Base-by-base conservation (phyloP, 306 rosid species). In the Prunus padus region DNA sequence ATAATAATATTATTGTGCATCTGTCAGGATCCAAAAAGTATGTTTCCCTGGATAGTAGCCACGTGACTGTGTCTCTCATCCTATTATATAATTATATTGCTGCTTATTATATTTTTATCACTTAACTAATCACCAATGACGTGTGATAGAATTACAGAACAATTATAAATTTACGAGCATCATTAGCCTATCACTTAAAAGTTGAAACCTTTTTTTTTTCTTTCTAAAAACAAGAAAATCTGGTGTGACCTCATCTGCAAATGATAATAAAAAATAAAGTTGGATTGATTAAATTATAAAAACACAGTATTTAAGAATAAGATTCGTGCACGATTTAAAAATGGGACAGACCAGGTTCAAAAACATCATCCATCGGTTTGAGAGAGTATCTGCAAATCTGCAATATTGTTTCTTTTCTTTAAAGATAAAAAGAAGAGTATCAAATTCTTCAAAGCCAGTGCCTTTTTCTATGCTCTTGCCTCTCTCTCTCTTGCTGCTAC, bases 1-100 rank as follows among this genome's bases (percentile, higher is more conserved):
- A 23, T 9, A 57, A 5, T 42, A 25, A 23, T 9, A 57, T 12
- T 42, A 23, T 63, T 57, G 11, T 20, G 67, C 67, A 23, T 31
- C 57, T 59, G 77, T 45, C 68, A 60, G 77, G 64, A 59, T 59
- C 13, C 68, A 47, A 8, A 45, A 73, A 73, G 46, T 73, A 45
- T 73, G 77, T 45, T 37, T 23, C 59, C 60, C 51, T 26, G 44
- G 45, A 59, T 42, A 50, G 13, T 12, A 37, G 8, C 77, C 77
- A 73, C 77, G 57, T 60, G 68, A 60, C 20, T 45, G 14, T 60
- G 67, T 45, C 16, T 25, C 65, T 25, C 65, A 3, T 30, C 11
- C 33, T 20, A 5, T 28, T 28, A 61, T 26, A 26, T 31, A 16
- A 13, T 50, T 50, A 16, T 45, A 45, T 45, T 9, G 49, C 49